Conservation (phyloP, 2,329 filamentous ascomycete species). For the Cryphonectria parasitica region DNA sequence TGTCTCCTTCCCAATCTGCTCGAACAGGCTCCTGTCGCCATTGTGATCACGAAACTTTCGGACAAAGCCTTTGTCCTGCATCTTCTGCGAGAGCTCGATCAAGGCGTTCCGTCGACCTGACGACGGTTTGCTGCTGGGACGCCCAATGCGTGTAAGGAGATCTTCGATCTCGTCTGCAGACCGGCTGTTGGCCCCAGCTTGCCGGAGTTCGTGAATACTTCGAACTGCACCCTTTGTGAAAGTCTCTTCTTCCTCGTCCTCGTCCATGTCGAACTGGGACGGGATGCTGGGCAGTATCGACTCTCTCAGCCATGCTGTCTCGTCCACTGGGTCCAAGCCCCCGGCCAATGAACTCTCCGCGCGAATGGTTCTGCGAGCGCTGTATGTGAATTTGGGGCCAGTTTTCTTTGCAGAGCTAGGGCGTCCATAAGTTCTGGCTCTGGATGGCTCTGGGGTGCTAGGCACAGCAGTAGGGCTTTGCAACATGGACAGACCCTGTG, state of each 20-base stretch:
- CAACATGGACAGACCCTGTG: constrained; percentile 19
- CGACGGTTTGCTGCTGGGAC: constrained; percentile 48
- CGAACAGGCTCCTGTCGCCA: constrained; percentile 70
- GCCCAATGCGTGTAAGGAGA: constrained; percentile 62
- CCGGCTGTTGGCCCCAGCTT: constrained; percentile 68
- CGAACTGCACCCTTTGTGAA: constrained; percentile 56
- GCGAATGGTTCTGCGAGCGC: constrained; percentile 43
- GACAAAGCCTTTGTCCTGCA: constrained; percentile 65
- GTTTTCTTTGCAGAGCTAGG: constrained; percentile 36
- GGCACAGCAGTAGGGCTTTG: constrained; percentile 33
- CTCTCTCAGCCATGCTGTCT: constrained; percentile 32
- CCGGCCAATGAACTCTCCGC: constrained; percentile 24
- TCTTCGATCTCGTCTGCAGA: constrained; percentile 70
- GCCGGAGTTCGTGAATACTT: constrained; percentile 67
- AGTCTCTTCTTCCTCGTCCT: constrained; percentile 46
- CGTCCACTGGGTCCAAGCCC: constrained; percentile 25
- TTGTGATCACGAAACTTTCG: constrained; percentile 75
- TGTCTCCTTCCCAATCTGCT: constrained; percentile 60
- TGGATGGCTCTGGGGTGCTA: constrained; percentile 27
- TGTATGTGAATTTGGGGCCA: constrained; percentile 46
- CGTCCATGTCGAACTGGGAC: constrained; percentile 43
- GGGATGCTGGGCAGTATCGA: constrained; percentile 34
- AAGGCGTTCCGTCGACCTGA: constrained; percentile 62
- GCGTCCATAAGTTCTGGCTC: constrained; percentile 32
- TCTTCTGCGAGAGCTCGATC: constrained; percentile 62